These are phyloP conservation scores for Bremia lactucae DNA, from an alignment of 352 stramenopile species.

Conservation along the genomic window DNA sequence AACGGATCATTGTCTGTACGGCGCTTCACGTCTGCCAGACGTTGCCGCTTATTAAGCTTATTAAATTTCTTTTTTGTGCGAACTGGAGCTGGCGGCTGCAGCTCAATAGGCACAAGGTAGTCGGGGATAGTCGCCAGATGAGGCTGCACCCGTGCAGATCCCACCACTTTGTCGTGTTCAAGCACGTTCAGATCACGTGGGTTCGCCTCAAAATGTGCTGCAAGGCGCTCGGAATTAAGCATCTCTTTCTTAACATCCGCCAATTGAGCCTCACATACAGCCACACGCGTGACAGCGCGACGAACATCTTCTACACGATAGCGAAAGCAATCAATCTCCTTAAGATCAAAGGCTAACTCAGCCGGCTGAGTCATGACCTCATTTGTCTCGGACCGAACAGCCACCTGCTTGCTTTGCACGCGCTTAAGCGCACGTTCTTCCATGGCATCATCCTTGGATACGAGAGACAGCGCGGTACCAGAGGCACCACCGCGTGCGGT, in stretches of 20 bases:
- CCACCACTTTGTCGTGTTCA: slow-evolving; percentile 93
- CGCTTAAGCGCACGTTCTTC: slow-evolving; percentile 78
- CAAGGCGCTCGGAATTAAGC: slow-evolving; percentile 94
- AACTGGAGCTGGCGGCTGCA: slow-evolving; percentile 79
- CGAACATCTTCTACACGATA: slow-evolving; percentile 94
- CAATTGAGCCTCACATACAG: slow-evolving; percentile 91
- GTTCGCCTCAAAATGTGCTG: slow-evolving; percentile 96
- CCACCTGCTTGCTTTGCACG: slow-evolving; percentile 90
- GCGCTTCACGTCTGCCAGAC: slow-evolving; percentile 55
- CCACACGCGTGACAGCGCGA: slow-evolving; percentile 89
- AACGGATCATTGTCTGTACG: slow-evolving; percentile 95
- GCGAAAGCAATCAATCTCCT: slow-evolving; percentile 97
- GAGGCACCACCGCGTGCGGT: slow-evolving; percentile 93
- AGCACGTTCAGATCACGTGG: slow-evolving; percentile 91
- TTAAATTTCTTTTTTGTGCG: slow-evolving; percentile 65
- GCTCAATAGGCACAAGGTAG: slow-evolving; percentile 94
- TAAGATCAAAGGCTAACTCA: slow-evolving; percentile 94
- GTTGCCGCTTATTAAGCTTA: slow-evolving; percentile 58
- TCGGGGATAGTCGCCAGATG: slow-evolving; percentile 93
- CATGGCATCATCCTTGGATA: slow-evolving; percentile 71
- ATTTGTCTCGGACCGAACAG: slow-evolving; percentile 60
- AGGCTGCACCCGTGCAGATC: slow-evolving; percentile 88
- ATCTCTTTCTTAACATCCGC: slow-evolving; percentile 97
- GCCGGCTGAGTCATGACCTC: slow-evolving; percentile 88
- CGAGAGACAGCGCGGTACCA: slow-evolving; percentile 94